phyloP scores from a whole-genome alignment of 2,329 filamentous ascomycete species.

The Pseudopyricularia javanii region DNA sequence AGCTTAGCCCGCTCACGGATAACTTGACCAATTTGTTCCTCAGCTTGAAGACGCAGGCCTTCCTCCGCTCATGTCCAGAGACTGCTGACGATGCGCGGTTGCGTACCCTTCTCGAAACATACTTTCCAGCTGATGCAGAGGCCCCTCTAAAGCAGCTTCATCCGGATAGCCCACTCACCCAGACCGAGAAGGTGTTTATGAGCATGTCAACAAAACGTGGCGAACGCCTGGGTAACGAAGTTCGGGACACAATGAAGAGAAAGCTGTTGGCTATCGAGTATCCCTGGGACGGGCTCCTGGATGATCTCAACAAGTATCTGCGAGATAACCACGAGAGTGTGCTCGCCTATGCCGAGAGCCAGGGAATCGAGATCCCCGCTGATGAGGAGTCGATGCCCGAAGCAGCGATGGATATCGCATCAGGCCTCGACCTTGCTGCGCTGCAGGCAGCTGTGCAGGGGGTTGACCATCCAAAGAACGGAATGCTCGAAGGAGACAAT shows the following conservation, averaged over 20 bases:
- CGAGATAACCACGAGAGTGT: conserved; percentile 16
- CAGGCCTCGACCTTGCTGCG: not conserved
- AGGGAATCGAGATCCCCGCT: conserved; percentile 21
- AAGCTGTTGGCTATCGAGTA: conserved; percentile 22
- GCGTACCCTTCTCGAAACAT: conserved; percentile 41
- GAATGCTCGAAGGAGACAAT: not conserved
- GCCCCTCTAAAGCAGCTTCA: conserved; percentile 25
- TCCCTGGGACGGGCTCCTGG: conserved; percentile 22
- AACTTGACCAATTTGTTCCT: conserved; percentile 30
- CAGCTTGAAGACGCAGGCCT: conserved; percentile 32
- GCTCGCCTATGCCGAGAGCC: conserved; percentile 23
- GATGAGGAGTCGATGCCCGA: conserved; percentile 15
- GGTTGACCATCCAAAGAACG: not conserved
- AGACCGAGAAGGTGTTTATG: conserved; percentile 8
- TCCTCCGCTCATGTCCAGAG: conserved; percentile 41
- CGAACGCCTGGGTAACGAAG: conserved; percentile 28
- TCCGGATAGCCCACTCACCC: conserved; percentile 15
- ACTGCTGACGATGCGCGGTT: conserved; percentile 34
- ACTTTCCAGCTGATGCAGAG: conserved; percentile 45
- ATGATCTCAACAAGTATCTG: conserved; percentile 18
- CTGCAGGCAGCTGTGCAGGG: conserved; percentile 6
- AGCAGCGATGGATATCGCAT: conserved; percentile 5
- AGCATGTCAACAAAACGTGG: conserved; percentile 38
- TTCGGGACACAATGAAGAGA: conserved; percentile 19
- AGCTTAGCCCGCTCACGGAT: conserved; percentile 23